Evolutionary conservation across 805 yeast species (phyloP), one percentile per base, ranked within the genome.

Genomic region (Metschnikowia proteae): DNA sequence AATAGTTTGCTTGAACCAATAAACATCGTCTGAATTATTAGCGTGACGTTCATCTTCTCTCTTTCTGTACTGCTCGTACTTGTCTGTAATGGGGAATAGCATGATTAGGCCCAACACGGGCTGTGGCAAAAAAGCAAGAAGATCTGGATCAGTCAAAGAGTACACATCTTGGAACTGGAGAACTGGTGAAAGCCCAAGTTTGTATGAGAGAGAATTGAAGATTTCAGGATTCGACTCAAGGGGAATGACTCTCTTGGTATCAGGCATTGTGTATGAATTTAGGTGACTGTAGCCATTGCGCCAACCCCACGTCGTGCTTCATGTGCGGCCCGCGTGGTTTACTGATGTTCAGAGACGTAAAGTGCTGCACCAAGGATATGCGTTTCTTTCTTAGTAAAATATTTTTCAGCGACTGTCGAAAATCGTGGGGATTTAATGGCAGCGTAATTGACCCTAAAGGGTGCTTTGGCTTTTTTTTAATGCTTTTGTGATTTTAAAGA

Each of bases 221-320:
- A 92, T 81, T 7, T 77, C 84, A 0, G 99, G 99, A 58, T 90
- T 88, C 6, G 95, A 87, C 63, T 94, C 99, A 31, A 92, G 68
- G 3, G 98, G 98, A 9, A 90, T 82, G 11, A 88, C 92, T 10
- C 64, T 40, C 28, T 51, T 53, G 10, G 55, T 47, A 35, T 54
- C 60, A 1, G 57, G 42, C 57, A 55, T 53, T 22, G 25, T 34
- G 43, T n/a, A 13, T 26, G 44, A 8, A 17, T 22, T 7, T 11
- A 40, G 6, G 35, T 22, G 11, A 31, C 35, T n/a, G 22, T 25
- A 22, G 4, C 10, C 29, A 17, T 17, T 25, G n/a, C 8, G 39
- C 6, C 6, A 23, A 30, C 43, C 35, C 43, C 43, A 29, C 36
- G 34, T 31, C 9, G 9, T 23, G 10, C 32, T 26, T 7, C 10